Conservation (phyloP, 306 rosid species). For the Corylus americana region DNA sequence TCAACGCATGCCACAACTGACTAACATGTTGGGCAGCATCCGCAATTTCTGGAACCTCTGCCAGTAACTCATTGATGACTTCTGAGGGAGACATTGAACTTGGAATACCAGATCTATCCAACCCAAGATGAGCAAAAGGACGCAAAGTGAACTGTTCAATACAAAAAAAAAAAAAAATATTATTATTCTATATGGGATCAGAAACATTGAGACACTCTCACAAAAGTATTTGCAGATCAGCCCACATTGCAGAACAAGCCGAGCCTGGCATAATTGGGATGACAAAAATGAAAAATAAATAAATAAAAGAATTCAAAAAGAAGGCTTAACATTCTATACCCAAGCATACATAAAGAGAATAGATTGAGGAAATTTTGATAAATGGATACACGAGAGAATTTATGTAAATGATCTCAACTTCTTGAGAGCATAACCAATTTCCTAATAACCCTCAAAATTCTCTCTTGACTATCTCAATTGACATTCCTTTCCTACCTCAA, state of each 20-base stretch:
- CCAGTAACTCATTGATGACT: conserved; percentile 61
- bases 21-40: conserved; percentile 70
- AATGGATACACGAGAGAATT: not conserved
- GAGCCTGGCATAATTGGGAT: not conserved
- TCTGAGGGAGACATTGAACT: conserved; percentile 42
- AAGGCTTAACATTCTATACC: not conserved
- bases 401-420: not conserved
- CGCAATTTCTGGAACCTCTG: conserved; percentile 75
- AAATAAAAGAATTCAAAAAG: not conserved
- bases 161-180: conserved; percentile 8
- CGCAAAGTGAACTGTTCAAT: conserved; percentile 79
- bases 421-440: not conserved
- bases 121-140: conserved; percentile 69
- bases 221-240: not conserved
- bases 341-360: not conserved
- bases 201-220: not conserved
- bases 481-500: not conserved
- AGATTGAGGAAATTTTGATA: not conserved
- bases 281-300: not conserved
- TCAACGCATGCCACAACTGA: conserved; percentile 55
- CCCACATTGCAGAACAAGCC: not conserved
- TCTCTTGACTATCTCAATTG: not conserved
- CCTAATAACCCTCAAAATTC: not conserved
- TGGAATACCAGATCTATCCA: conserved; percentile 81
- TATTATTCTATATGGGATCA: not conserved